Percentiles rank a stretch among this genome's conserved stretches.
These are phyloP conservation scores for Colletotrichum sp. DNA, from an alignment of 2,329 filamentous ascomycete genomes.

Conservation along the genomic window DNA sequence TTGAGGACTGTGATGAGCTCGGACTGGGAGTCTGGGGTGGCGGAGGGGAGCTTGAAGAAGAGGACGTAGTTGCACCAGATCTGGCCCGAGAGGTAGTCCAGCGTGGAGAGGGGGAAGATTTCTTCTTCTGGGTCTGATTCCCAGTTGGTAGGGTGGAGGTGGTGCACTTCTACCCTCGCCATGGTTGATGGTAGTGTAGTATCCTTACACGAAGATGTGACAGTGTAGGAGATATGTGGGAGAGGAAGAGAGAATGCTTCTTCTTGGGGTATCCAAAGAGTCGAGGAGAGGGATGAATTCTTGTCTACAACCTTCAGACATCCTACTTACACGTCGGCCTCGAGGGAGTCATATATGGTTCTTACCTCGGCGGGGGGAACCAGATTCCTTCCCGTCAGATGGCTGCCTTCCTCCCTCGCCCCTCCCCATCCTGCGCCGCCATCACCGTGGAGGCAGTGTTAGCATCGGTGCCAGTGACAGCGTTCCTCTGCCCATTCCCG, in stretches of 20 bases:
- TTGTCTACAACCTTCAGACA: background rate
- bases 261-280: background rate
- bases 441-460: background rate
- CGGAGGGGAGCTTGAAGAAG: constrained; percentile 41
- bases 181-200: background rate
- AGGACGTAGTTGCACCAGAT: constrained; percentile 43
- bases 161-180: background rate
- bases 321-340: background rate
- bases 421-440: background rate
- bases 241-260: background rate
- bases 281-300: background rate
- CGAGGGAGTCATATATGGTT: background rate
- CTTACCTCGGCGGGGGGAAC: background rate
- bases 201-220: background rate
- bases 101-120: constrained; percentile 37
- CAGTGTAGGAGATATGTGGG: background rate
- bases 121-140: constrained; percentile 40
- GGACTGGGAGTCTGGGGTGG: background rate
- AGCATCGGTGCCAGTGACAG: background rate
- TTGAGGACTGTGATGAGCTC: constrained; percentile 30
- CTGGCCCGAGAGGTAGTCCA: constrained; percentile 37
- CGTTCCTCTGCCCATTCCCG: background rate
- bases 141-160: constrained; percentile 37
- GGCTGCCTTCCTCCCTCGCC: background rate
- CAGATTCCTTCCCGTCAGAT: background rate